These are phyloP conservation scores for Lithohypha guttulata DNA, from an alignment of 2,329 filamentous ascomycete genomes.

Conservation along the genomic window DNA sequence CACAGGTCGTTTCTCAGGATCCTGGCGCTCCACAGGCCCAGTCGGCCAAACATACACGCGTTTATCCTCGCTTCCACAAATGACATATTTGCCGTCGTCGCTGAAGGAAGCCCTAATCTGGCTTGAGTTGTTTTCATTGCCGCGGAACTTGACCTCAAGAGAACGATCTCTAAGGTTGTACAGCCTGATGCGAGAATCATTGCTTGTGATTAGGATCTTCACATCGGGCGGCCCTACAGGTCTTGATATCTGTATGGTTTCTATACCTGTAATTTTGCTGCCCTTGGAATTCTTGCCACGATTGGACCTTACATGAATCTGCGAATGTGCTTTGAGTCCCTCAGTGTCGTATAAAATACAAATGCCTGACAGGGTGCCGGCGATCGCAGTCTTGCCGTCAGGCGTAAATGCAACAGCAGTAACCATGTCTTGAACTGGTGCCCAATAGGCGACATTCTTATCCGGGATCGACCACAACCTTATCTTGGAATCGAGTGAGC, in stretches of 20 bases:
- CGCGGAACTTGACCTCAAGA: conserved; percentile 80
- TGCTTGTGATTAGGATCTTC: conserved; percentile 83
- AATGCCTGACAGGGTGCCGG: conserved; percentile 72
- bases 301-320: conserved; percentile 87
- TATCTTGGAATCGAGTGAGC: conserved; percentile 78
- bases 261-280: conserved; percentile 93
- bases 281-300: conserved; percentile 89
- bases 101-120: conserved; percentile 86
- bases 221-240: conserved; percentile 53
- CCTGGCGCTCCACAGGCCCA: conserved; percentile 33
- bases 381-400: conserved; percentile 80
- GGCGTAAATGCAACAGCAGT: conserved; percentile 91
- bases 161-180: conserved; percentile 80
- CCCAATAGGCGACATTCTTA: conserved; percentile 78
- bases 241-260: conserved; percentile 54
- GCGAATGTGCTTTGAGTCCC: conserved; percentile 68
- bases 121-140: conserved; percentile 78
- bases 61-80: conserved; percentile 86
- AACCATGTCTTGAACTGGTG: conserved; percentile 70
- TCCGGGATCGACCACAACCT: conserved; percentile 95
- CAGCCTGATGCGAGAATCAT: conserved; percentile 81
- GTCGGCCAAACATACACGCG: conserved; percentile 84
- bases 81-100: conserved; percentile 74
- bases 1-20: conserved; percentile 65
- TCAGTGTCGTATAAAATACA: conserved; percentile 92